Conservation (phyloP, 2,329 filamentous ascomycete genomes). For the Alternaria ventricosa region DNA sequence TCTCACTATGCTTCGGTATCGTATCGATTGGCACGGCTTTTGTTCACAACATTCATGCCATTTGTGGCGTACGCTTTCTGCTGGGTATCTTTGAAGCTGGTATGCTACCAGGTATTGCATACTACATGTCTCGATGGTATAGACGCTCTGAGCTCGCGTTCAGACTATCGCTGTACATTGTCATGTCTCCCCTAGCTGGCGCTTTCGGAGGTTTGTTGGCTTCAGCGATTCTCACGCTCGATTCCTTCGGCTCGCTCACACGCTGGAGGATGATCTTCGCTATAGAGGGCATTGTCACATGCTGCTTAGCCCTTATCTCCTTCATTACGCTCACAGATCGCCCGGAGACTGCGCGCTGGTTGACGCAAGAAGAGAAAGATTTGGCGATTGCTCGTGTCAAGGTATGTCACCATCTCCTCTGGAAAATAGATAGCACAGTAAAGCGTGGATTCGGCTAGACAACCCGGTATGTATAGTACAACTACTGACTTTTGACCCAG, state of each 20-base stretch:
- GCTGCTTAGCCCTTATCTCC: conserved; percentile 63
- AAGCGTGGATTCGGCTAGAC: background rate
- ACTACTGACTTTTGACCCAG: conserved; percentile 9
- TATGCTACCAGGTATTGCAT: conserved; percentile 76
- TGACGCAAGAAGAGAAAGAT: conserved; percentile 69
- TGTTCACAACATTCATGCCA: conserved; percentile 60
- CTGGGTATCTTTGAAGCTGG: conserved; percentile 73
- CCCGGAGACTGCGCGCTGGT: conserved; percentile 71
- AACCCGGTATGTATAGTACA: background rate
- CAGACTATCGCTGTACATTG: conserved; percentile 71
- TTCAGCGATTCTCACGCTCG: conserved; percentile 66
- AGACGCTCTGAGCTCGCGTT: conserved; percentile 72
- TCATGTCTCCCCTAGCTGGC: conserved; percentile 73
- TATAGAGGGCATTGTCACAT: conserved; percentile 72
- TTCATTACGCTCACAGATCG: conserved; percentile 73
- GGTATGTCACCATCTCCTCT: background rate
- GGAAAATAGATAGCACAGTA: background rate
- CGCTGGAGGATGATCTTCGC: conserved; percentile 75
- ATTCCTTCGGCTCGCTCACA: conserved; percentile 62
- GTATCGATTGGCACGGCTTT: conserved; percentile 71
- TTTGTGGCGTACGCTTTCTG: conserved; percentile 69
- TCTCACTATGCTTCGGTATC: conserved; percentile 68
- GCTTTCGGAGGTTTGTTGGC: conserved; percentile 73
- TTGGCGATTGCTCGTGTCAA: conserved; percentile 71
- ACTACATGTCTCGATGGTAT: conserved; percentile 77